Base-by-base conservation (phyloP, 495 filamentous ascomycete genomes). In the Hypoxylon rickii region DNA sequence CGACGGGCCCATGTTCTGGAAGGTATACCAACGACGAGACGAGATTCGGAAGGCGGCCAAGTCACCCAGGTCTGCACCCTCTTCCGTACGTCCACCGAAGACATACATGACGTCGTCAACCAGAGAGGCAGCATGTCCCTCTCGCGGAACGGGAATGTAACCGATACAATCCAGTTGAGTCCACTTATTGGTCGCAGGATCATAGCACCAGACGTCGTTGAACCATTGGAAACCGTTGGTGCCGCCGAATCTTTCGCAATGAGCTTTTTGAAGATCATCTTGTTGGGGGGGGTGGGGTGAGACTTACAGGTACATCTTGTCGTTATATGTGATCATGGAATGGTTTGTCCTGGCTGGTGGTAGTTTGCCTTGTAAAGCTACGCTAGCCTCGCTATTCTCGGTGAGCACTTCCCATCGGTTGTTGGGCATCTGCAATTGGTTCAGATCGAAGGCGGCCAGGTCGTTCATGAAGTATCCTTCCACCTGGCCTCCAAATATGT, bases 101-200 rank as follows among this genome's bases (percentile, higher is more conserved):
- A 97, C 88, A 71, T 99, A 99, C 95, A 99, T 99, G 44, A 96
- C 92, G 64, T 97, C 95, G 64, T 89, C 87, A 38, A 97, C 93
- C 7, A 99, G 73, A 4, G 95, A 86, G 16, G 93, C 88, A 12
- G 95, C 92, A 69, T 99, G 95, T 3, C 95, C 95, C 80, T 99
- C 95, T 39, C 95, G 83, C 8, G 92, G 85, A 0, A 87, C 86
- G 2, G 95, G 95, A 40, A 99, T 97, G 65, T 96, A 97, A 6
- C 95, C 95, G 40, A 96, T 96, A 68, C 94, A 99, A 60, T 97
- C 93, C 33, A 95, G 79, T 61, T 92, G 85, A 2, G 83, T 76
- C 95, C 95, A 99, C 42, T 74, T 69, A 63, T 96, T 94, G 20
- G 81, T 76, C 49, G 86, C 80, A 1, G 90, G 90, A 63, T 97